These are phyloP conservation scores for Gnaphalium uliginosum DNA, from an alignment of 129 eudicot genomes.

Conservation along the genomic window DNA sequence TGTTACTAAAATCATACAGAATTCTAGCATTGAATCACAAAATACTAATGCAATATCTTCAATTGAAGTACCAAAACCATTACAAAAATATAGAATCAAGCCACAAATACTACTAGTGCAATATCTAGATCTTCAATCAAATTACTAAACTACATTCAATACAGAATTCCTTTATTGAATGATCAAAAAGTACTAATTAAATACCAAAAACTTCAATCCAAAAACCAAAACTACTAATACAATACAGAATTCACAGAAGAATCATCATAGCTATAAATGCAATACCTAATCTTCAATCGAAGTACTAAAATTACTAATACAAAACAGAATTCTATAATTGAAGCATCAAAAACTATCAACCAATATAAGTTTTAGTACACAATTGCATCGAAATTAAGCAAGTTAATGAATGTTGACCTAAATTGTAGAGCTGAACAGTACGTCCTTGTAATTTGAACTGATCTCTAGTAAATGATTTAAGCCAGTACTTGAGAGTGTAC, in stretches of 20 bases:
- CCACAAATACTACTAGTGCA: neutral
- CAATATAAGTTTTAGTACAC: neutral
- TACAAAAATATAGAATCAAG: conserved; percentile 11
- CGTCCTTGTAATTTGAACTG: conserved; percentile 96
- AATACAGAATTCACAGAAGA: conserved; percentile 15
- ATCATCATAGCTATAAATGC: neutral
- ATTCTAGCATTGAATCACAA: conserved; percentile 15
- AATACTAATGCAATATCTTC: conserved; percentile 8
- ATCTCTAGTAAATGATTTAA: conserved; percentile 91
- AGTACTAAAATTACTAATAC: conserved; percentile 6
- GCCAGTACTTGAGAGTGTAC: conserved; percentile 94
- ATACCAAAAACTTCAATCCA: conserved; percentile 1
- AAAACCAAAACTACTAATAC: neutral
- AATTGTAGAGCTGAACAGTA: conserved; percentile 83
- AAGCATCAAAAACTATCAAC: conserved; percentile 18
- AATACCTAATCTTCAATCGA: neutral
- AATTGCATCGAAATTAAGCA: conserved; percentile 22
- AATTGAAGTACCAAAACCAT: neutral
- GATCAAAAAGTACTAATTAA: conserved; percentile 13
- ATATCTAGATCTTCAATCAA: neutral
- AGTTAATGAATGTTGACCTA: conserved; percentile 46
- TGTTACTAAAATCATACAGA: conserved; percentile 3
- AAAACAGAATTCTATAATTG: conserved; percentile 12
- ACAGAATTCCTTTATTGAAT: neutral
- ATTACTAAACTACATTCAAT: neutral